A percentile compares a stretch with the other conserved stretches of the same genome.
phyloP scores from a whole-genome alignment of 139 green algal species.

The Mesotaenium endlicherianum region DNA sequence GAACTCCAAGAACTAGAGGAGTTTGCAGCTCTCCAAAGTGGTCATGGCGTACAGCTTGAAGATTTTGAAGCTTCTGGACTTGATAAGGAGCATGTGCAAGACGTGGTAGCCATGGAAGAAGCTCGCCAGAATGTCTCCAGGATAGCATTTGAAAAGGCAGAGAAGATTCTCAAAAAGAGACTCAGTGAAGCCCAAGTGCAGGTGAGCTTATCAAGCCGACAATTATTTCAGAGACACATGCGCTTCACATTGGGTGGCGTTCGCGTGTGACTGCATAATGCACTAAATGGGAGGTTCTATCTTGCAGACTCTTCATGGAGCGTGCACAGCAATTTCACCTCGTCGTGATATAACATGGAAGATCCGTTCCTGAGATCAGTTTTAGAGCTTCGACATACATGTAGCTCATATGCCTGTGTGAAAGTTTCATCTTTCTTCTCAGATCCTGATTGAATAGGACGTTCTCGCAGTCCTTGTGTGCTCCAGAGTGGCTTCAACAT shows the following conservation, averaged over 20 bases:
- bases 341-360: too few relatives aligned
- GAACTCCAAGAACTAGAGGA: neutral
- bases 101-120: neutral
- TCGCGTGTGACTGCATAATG: neutral
- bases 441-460: too few relatives aligned
- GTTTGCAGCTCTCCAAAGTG: neutral
- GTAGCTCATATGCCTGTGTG: too few relatives aligned
- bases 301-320: neutral
- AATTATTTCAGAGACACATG: neutral
- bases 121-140: neutral
- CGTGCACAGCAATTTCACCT: too few relatives aligned
- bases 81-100: neutral
- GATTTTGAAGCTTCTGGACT: neutral
- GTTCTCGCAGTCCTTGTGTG: too few relatives aligned
- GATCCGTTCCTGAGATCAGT: too few relatives aligned
- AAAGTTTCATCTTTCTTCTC: too few relatives aligned
- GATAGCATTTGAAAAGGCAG: neutral
- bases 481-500: too few relatives aligned
- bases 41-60: neutral
- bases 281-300: neutral
- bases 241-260: neutral
- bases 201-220: neutral
- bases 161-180: neutral
- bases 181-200: slow-evolving; percentile 6
- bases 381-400: too few relatives aligned